Evolutionary conservation across 2,329 filamentous ascomycete species (phyloP), one percentile per base, ranked within the genome.

Genomic region (Hypocreales sp.): DNA sequence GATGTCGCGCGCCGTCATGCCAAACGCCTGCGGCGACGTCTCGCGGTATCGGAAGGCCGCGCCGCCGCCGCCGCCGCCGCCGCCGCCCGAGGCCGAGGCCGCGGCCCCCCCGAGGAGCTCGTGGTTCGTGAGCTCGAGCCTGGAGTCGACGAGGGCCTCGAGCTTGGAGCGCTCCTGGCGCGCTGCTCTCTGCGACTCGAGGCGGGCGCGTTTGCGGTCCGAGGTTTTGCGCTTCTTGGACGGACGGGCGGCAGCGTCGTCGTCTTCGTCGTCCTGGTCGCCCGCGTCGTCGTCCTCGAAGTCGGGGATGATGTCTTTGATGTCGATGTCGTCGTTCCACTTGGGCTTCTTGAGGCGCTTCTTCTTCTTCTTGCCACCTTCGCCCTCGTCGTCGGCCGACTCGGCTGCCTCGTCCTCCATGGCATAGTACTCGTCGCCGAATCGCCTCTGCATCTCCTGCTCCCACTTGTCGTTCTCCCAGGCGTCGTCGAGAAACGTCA

Each of bases 291-390:
- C 69, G 15, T 82, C 79, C 13, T 81, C 72, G 45, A 92, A 93
- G 34, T 92, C 82, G 2, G 83, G 84, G 16, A 93, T 60, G 27
- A 94, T 65, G 49, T 93, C 87, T 34, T 79, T 83, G 57, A 98
- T 95, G 47, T 95, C 86, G 41, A 98, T 94, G 47, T 98, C 90
- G 44, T 95, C 84, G 42, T 94, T 82, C 79, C 87, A 98, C 45
- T 66, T 75, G 38, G 71, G 72, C 45, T 69, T 73, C 48, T 70
- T 73, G 28, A 53, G 38, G 12, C 55, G 54, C 22, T 57, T 47
- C 37, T 42, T 50, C 36, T 44, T 67, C 26, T 56, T 61, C n/a
- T 47, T 57, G 7, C 53, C 61, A 14, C 66, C 64, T 11, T 17
- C 4, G 24, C 7, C 13, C 15, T 77, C 70, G 12, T 67, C 80